Base-by-base conservation (phyloP, 495 filamentous ascomycete species). In the Penicillium angulare region DNA sequence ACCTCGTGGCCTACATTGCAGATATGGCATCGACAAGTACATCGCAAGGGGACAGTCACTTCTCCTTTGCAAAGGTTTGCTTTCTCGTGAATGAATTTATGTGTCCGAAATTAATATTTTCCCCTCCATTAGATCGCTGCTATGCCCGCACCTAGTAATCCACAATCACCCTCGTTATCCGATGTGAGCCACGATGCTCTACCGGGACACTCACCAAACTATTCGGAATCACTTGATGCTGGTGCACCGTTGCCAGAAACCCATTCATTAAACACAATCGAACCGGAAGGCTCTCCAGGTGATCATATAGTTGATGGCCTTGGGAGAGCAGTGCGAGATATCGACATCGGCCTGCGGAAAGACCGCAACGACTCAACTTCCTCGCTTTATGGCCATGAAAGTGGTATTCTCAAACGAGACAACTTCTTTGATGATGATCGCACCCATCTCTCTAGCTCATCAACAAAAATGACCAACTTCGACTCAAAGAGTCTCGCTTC, bases 401-500 rank as follows among this genome's bases (percentile, higher is more conserved):
- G 67, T 52, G 60, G 63, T 20, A 17, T 66, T 26, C 56, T 75
- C 26, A 74, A 73, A 58, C 63, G 67, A 41, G 67, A 74, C 47
- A 66, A 62, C 40, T 77, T 66, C 7, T 75, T 77, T 56, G 78
- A 81, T 43, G 78, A 81, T 58, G 75, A 79, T 50, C 74, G 70
- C 70, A 95, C 79, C 69, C 89, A 77, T 73, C 75, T 78, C 71
- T 91, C 65, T 57, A 90, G 67, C 58, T 92, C 73, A 63, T 92
- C 84, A 6, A 90, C 85, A 3, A 96, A 95, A 66, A 86, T 88
- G 31, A 85, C 89, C 36, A 96, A 90, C 59, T 75, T 95, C 15
- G 90, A 95, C 62, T 89, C 87, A 22, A 96, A 95, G 68, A 96
- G 90, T 66, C 87, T 92, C 58, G 86, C 88, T 10, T 97, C 92